These are phyloP conservation scores for Melampsora americana DNA, from an alignment of 1,284 basidiomycete species.

Conservation along the genomic window DNA sequence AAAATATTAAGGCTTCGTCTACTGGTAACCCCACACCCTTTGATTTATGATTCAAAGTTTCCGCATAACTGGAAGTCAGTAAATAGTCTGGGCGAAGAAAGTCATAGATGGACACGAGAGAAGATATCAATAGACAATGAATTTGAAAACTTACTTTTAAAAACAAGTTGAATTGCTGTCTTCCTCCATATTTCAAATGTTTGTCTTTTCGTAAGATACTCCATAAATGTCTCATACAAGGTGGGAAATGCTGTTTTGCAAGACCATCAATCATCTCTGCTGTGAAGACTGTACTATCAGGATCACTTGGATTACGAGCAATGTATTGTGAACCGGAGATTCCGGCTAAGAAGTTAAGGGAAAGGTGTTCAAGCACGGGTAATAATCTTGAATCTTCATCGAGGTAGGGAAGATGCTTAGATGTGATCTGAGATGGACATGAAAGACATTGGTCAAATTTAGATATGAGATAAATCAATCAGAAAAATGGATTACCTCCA, in stretches of 20 bases:
- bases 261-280: constrained; percentile 92
- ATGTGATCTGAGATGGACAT: constrained; percentile 65
- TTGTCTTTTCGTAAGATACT: constrained; percentile 71
- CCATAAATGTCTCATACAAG: constrained; percentile 92
- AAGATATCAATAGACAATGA: constrained; percentile 9
- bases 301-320: constrained; percentile 57
- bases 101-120: constrained; percentile 35
- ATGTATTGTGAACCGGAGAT: constrained; percentile 75
- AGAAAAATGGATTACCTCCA: constrained; percentile 64
- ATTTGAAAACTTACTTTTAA: constrained; percentile 69
- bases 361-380: constrained; percentile 87
- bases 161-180: constrained; percentile 89
- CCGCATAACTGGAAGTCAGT: not conserved
- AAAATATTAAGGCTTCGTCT: constrained; percentile 91
- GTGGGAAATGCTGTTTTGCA: constrained; percentile 82
- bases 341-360: constrained; percentile 88
- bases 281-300: constrained; percentile 67
- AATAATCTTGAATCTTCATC: constrained; percentile 91
- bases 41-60: constrained; percentile 13
- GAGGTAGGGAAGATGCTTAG: constrained; percentile 82
- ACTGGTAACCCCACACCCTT: constrained; percentile 84
- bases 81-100: too few relatives aligned
- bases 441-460: constrained; percentile 1
- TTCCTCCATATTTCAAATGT: constrained; percentile 88
- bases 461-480: not conserved